A percentile compares a stretch with the other conserved stretches of the same genome.
phyloP scores from a whole-genome alignment of 768 basidiomycete species.

The Boletus fagicola region DNA sequence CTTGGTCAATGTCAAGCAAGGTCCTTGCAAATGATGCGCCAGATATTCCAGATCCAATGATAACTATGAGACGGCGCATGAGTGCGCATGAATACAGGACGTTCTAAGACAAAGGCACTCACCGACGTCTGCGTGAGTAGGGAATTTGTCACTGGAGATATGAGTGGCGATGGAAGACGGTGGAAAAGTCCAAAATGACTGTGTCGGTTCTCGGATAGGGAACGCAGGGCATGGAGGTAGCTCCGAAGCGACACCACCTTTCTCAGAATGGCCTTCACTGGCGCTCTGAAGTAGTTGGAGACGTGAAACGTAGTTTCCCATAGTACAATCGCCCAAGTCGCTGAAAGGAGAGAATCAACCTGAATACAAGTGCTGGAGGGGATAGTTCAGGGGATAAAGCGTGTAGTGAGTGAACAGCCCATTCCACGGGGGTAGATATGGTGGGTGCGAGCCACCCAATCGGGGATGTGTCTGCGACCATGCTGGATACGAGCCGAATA shows the following conservation, averaged over 20 bases:
- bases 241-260: neutral
- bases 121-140: constrained; percentile 57
- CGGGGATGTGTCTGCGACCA: constrained; percentile 4
- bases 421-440: constrained; percentile 19
- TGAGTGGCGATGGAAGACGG: constrained; percentile 43
- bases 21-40: constrained; percentile 44
- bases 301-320: constrained; percentile 30
- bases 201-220: constrained; percentile 52
- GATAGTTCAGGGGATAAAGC: constrained; percentile 1
- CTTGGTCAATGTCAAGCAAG: constrained; percentile 31
- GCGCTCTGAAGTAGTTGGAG: constrained; percentile 1
- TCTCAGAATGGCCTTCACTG: constrained; percentile 3
- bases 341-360: constrained; percentile 1
- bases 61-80: constrained; percentile 27
- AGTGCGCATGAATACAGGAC: neutral
- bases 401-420: neutral
- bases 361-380: neutral
- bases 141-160: constrained; percentile 30
- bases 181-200: constrained; percentile 65
- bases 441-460: constrained; percentile 9
- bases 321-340: constrained; percentile 4
- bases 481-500: neutral
- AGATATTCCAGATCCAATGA: constrained; percentile 57
- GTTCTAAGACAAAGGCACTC: neutral
- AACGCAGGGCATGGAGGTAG: constrained; percentile 35